A percentile compares a stretch with the other conserved stretches of the same genome.
Conservation (phyloP, 2,329 filamentous ascomycete genomes). For the Botrytis medusae region DNA sequence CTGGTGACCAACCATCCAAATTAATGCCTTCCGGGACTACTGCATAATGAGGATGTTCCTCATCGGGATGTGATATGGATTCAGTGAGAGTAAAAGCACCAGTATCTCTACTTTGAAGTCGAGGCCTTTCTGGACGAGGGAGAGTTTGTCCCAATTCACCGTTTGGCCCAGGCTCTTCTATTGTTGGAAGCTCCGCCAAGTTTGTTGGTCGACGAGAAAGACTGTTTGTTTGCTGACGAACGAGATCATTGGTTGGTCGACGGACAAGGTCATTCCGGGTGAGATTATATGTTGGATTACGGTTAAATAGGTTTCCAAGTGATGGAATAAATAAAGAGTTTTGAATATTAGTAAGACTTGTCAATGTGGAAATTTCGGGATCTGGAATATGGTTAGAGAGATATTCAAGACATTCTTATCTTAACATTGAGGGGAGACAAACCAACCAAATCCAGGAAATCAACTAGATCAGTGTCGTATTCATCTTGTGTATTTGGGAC, state of each 20-base stretch:
- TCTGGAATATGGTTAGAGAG: slow-evolving; percentile 30
- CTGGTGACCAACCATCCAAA: slow-evolving; percentile 71
- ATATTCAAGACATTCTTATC: background rate
- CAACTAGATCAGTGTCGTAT: slow-evolving; percentile 63
- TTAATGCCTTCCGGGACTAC: slow-evolving; percentile 73
- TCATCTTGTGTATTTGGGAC: slow-evolving; percentile 36
- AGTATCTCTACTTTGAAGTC: slow-evolving; percentile 29
- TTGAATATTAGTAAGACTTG: slow-evolving; percentile 83
- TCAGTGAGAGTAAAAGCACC: slow-evolving; percentile 46
- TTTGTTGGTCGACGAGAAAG: slow-evolving; percentile 15
- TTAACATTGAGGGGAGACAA: slow-evolving; percentile 1
- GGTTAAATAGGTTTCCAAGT: slow-evolving; percentile 72
- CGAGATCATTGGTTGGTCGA: slow-evolving; percentile 33
- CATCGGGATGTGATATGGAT: slow-evolving; percentile 66
- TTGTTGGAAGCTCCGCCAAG: slow-evolving; percentile 16
- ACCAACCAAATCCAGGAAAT: slow-evolving; percentile 69
- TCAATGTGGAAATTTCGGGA: slow-evolving; percentile 66
- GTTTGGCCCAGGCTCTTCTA: slow-evolving; percentile 23
- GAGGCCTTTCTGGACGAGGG: background rate
- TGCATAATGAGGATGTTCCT: slow-evolving; percentile 64
- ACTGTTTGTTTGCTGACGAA: slow-evolving; percentile 12
- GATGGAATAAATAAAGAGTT: slow-evolving; percentile 86
- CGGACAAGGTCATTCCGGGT: slow-evolving; percentile 46
- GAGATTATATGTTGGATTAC: slow-evolving; percentile 75
- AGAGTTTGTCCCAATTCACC: slow-evolving; percentile 8